phyloP scores from a whole-genome alignment of 148 eudicot species.

The Rhododendron ovatum region DNA sequence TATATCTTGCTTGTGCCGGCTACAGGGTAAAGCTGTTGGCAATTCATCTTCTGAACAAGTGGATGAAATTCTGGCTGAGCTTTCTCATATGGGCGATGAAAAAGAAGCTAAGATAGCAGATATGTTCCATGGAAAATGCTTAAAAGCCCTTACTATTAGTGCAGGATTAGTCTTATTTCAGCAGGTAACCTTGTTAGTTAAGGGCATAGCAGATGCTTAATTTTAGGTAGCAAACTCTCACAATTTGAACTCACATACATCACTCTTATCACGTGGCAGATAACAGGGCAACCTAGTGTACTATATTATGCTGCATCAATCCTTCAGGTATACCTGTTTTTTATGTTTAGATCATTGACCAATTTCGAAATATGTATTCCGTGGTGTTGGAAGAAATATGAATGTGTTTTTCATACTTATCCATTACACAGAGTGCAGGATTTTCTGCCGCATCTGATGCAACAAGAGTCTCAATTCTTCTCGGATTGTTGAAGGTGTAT shows the following conservation, averaged over 20 bases:
- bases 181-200: constrained; percentile 44
- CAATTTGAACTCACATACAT: constrained; percentile 6
- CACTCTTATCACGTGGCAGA: constrained; percentile 38
- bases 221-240: constrained; percentile 1
- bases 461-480: constrained; percentile 87
- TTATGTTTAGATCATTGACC: background rate
- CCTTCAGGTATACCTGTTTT: constrained; percentile 54
- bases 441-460: constrained; percentile 96
- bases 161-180: constrained; percentile 88
- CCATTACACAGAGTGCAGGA: constrained; percentile 72
- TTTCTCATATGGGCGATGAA: constrained; percentile 59
- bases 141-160: constrained; percentile 86
- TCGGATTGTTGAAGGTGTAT: constrained; percentile 79
- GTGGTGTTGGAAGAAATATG: background rate
- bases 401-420: constrained; percentile 5
- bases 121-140: constrained; percentile 82
- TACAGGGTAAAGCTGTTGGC: constrained; percentile 54
- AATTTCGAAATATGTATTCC: background rate
- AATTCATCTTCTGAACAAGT: constrained; percentile 64
- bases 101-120: constrained; percentile 47
- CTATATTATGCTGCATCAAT: constrained; percentile 89
- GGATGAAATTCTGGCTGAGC: constrained; percentile 77
- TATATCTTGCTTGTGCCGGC: constrained; percentile 66
- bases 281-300: constrained; percentile 99
- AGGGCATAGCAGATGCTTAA: background rate